Evolutionary conservation across 768 basidiomycete species (phyloP).

Genomic region (Panus rudis): DNA sequence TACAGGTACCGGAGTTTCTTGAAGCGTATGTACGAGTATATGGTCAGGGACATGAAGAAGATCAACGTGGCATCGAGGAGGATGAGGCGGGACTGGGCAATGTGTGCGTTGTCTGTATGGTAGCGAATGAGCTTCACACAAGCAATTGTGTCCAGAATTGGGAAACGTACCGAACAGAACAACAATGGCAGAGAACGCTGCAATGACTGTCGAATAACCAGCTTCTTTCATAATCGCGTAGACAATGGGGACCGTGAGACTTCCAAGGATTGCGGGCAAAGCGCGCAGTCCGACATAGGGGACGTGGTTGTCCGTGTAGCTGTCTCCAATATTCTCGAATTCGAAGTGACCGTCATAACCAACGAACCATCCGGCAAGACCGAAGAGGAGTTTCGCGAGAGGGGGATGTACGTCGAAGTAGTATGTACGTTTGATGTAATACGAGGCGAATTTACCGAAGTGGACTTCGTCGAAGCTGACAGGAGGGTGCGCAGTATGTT

Average conservation of each 20-base stretch:
- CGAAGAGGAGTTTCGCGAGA: conserved; percentile 91
- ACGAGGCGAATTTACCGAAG: conserved; percentile 96
- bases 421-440: conserved; percentile 89
- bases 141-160: conserved; percentile 4
- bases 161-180: conserved; percentile 75
- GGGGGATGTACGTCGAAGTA: conserved; percentile 99
- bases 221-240: conserved; percentile 98
- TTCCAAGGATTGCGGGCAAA: conserved; percentile 86
- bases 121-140: not conserved
- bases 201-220: conserved; percentile 87
- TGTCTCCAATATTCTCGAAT: conserved; percentile 95
- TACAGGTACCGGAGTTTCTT: conserved; percentile 88
- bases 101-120: conserved; percentile 82
- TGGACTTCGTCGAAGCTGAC: conserved; percentile 94
- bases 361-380: conserved; percentile 91
- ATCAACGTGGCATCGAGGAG: conserved; percentile 90
- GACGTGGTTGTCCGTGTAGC: conserved; percentile 78
- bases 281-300: conserved; percentile 93
- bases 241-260: conserved; percentile 83
- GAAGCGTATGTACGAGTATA: conserved; percentile 92
- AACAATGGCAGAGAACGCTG: conserved; percentile 82
- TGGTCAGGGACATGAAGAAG: conserved; percentile 92
- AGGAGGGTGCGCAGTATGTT: conserved; percentile 4
- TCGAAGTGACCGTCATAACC: conserved; percentile 93
- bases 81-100: conserved; percentile 94